These are phyloP conservation scores for Ammopiptanthus mongolicus DNA, from an alignment of 306 rosid species.

Conservation along the genomic window DNA sequence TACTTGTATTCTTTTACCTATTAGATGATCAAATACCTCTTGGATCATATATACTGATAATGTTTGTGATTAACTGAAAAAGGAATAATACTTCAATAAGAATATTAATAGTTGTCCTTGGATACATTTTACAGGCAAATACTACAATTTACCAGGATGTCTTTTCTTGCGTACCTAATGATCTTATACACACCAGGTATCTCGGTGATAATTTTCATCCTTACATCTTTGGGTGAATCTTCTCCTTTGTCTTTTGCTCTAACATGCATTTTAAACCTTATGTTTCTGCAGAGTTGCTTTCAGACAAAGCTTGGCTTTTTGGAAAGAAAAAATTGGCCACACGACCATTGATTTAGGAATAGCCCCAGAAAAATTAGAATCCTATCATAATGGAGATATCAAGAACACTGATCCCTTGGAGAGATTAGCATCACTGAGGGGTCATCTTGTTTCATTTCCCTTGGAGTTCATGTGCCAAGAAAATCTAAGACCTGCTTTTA, in stretches of 20 bases:
- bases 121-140: conserved; percentile 57
- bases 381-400: conserved; percentile 52
- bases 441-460: conserved; percentile 92
- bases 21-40: background rate
- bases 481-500: conserved; percentile 91
- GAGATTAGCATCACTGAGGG: conserved; percentile 65
- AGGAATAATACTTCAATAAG: background rate
- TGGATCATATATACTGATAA: background rate
- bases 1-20: background rate
- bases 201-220: background rate
- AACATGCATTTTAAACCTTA: conserved; percentile 5
- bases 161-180: conserved; percentile 84
- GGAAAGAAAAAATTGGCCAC: conserved; percentile 77
- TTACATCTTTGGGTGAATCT: background rate
- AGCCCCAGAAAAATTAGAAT: conserved; percentile 60
- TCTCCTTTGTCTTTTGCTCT: conserved; percentile 14
- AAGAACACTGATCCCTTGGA: conserved; percentile 51
- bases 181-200: conserved; percentile 83
- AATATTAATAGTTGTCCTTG: conserved; percentile 20
- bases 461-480: conserved; percentile 86
- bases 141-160: conserved; percentile 86
- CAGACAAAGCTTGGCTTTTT: conserved; percentile 58
- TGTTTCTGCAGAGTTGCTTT: conserved; percentile 57
- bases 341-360: conserved; percentile 91
- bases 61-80: conserved; percentile 1